Conservation (phyloP, 257 asterid genomes). For the Orobanche coerulescens region DNA sequence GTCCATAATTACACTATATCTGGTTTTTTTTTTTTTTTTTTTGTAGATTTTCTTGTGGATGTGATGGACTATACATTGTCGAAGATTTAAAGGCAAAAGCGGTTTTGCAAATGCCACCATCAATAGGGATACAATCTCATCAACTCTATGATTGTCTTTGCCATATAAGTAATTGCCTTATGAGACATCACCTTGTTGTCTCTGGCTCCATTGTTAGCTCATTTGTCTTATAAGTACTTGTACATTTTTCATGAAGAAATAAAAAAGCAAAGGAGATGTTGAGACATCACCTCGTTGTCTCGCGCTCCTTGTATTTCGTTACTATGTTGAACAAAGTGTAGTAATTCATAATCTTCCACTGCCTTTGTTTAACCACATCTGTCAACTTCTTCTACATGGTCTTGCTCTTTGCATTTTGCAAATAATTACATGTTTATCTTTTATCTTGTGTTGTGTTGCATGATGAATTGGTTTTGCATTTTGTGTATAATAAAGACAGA, state of each 20-base stretch:
- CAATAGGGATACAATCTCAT: background rate
- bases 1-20: background rate
- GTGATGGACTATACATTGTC: conserved; percentile 63
- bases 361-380: too few species aligned
- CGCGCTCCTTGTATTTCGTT: conserved; percentile 21
- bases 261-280: conserved; percentile 27
- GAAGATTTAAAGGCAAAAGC: conserved; percentile 36
- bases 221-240: background rate
- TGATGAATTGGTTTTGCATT: too few species aligned
- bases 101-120: background rate
- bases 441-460: too few species aligned
- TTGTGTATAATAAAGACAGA: too few species aligned
- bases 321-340: too few species aligned
- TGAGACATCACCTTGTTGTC: conserved; percentile 79
- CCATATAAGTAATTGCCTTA: background rate
- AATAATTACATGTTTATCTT: too few species aligned
- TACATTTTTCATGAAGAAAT: background rate
- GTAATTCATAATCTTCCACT: too few species aligned
- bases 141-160: background rate
- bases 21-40: conserved; percentile 17
- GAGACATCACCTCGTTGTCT: conserved; percentile 64
- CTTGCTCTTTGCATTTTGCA: too few species aligned
- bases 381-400: too few species aligned
- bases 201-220: conserved; percentile 9
- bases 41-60: conserved; percentile 66